These are phyloP conservation scores for Aspergillus bertholletiae DNA, from an alignment of 495 filamentous ascomycete genomes.

Conservation along the genomic window DNA sequence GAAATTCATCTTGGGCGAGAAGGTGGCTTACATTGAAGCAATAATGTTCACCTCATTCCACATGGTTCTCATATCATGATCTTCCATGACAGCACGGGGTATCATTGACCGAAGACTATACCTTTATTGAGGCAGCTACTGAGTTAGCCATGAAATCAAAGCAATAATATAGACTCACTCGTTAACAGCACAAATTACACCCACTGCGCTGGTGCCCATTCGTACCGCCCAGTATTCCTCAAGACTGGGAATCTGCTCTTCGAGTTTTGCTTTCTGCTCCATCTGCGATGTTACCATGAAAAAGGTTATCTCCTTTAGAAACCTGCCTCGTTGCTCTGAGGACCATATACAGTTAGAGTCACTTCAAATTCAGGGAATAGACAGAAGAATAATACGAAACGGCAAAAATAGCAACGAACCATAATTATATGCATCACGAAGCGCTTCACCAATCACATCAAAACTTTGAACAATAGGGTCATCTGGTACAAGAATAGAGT, in stretches of 20 bases:
- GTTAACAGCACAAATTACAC: not conserved
- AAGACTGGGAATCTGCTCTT: not conserved
- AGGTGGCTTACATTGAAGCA: not conserved
- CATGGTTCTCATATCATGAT: not conserved
- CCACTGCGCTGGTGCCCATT: not conserved
- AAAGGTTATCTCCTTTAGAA: not conserved
- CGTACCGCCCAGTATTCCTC: not conserved
- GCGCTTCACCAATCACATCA: not conserved
- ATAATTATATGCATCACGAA: not conserved
- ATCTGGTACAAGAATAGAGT: not conserved
- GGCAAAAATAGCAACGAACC: not conserved
- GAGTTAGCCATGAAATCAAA: not conserved
- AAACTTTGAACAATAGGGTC: not conserved
- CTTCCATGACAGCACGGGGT: not conserved
- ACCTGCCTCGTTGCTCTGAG: not conserved
- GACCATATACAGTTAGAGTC: not conserved
- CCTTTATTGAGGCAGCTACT: not conserved
- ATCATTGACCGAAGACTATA: not conserved
- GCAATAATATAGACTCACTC: not conserved
- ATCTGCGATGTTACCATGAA: not conserved
- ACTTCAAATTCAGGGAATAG: not conserved
- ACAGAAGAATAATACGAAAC: too few species aligned
- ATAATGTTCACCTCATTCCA: not conserved
- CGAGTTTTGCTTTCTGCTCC: not conserved
- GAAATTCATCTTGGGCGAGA: too few species aligned